Base-by-base conservation (phyloP, 139 green algal species). In the Eudorina sp. region DNA sequence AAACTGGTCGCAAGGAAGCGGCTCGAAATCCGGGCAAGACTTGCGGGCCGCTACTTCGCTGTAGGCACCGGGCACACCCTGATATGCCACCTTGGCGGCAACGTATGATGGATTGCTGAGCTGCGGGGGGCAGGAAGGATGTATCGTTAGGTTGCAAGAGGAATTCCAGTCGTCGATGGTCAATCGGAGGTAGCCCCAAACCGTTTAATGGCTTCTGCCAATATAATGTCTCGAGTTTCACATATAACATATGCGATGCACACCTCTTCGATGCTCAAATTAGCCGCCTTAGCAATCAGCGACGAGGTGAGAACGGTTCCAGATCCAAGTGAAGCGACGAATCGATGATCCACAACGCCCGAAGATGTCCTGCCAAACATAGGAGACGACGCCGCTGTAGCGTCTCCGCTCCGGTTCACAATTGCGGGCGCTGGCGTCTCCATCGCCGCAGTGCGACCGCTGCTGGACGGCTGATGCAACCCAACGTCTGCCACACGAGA, bases 1-100 rank as follows among this genome's bases (percentile, higher is more conserved):
- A 77, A 99, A 99, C 91, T 99, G 95, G 40, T 98, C 95, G 83
- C 97, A 99, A 9, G 98, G 97, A 51, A 99, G 68, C 19, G 96
- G 93, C 58, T 97, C 93, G 45, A 91, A 95, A 13, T 94, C 94
- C 0, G 96, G 95, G 90, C 96, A 98, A 0, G 96, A 96, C 45
- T 95, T 96, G 43, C 93, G 86, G 0, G 96, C 96, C 2, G 98
- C 98, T 58, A 92, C 94, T 89, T 99, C 98, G 85, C 94, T 98
- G 94, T 99, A 99, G 0, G 98, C 98, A 0, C 98, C 98, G 13
- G 98, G 97, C 41, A 97, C 94, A 4, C 98, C 98, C 79, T 99
- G 97, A 86, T 97, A 98, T 0, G 95, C 95, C 0, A 96, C 94
- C 53, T 86, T 89, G 23, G 89, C 64, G 4, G 84, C 85, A 5